Percentiles rank a stretch among this genome's conserved stretches.
Evolutionary conservation across 164 flowering plant species (phyloP).

Genomic region (Stephania cephalantha): DNA sequence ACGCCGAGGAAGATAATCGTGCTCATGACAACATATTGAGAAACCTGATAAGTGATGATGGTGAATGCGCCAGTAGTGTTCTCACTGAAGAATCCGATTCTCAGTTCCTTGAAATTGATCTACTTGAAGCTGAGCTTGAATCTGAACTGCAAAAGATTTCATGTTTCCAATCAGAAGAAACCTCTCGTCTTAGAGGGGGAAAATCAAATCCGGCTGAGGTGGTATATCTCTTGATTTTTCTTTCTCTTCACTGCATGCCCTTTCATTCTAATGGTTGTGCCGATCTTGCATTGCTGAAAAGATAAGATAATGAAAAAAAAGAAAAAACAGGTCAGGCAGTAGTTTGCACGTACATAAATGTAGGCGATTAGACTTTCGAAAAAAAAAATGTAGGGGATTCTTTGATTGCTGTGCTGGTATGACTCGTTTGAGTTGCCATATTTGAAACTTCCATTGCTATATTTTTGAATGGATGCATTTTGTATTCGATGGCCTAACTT

Average conservation of each 20-base stretch:
- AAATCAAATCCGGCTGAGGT: conserved; percentile 24
- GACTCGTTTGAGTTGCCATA: background rate
- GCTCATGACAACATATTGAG: conserved; percentile 11
- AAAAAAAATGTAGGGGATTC: no score
- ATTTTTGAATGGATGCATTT: background rate
- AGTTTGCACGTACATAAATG: no score
- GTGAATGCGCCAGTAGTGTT: conserved; percentile 48
- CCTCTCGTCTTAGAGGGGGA: conserved; percentile 21
- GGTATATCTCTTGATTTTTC: conserved; percentile 5
- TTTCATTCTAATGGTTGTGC: background rate
- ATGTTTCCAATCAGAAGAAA: conserved; percentile 26
- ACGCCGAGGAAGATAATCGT: conserved; percentile 4
- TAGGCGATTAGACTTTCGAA: no score
- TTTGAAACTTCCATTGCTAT: background rate
- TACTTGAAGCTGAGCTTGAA: conserved; percentile 67
- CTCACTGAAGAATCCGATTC: conserved; percentile 51
- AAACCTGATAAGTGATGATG: conserved; percentile 25
- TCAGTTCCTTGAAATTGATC: conserved; percentile 39
- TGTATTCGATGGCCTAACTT: background rate
- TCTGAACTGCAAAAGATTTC: conserved; percentile 59
- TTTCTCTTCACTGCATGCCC: background rate
- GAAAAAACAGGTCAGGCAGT: no score
- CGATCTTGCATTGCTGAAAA: background rate
- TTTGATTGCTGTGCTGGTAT: background rate
- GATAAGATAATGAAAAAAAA: background rate